phyloP scores from a whole-genome alignment of 2,329 filamentous ascomycete species.

The Diaporthe citrichinensis region DNA sequence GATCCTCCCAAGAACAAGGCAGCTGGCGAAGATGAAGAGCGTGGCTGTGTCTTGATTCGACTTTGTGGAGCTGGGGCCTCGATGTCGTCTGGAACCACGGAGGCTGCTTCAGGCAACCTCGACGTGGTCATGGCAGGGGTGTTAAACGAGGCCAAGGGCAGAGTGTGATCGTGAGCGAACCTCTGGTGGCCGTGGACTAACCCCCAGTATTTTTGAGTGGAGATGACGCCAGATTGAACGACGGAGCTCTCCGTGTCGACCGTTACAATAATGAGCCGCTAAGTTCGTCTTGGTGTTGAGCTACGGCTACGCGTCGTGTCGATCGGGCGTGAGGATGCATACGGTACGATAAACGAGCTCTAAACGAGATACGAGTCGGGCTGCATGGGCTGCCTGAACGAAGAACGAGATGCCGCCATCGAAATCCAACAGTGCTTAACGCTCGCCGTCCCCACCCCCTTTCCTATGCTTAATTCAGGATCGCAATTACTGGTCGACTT shows the following conservation, averaged over 20 bases:
- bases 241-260: background rate
- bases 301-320: too few species aligned
- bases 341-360: too few species aligned
- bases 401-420: background rate
- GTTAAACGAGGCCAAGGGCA: background rate
- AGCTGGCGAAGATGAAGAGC: background rate
- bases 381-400: background rate
- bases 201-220: background rate
- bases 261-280: too few species aligned
- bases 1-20: background rate
- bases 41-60: background rate
- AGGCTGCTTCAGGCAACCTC: background rate
- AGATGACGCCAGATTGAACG: background rate
- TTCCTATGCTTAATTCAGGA: too few species aligned
- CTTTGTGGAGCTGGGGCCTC: background rate
- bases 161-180: background rate
- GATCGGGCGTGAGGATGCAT: background rate
- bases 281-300: background rate
- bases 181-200: background rate
- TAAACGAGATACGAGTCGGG: slow-evolving; percentile 4
- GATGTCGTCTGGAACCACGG: background rate
- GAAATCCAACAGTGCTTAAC: too few species aligned
- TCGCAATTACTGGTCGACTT: too few species aligned
- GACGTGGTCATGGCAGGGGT: background rate
- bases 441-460: too few species aligned